Evolutionary conservation across 768 basidiomycete genomes (phyloP), one percentile per base, ranked within the genome.

Genomic region (Collybia nuda): DNA sequence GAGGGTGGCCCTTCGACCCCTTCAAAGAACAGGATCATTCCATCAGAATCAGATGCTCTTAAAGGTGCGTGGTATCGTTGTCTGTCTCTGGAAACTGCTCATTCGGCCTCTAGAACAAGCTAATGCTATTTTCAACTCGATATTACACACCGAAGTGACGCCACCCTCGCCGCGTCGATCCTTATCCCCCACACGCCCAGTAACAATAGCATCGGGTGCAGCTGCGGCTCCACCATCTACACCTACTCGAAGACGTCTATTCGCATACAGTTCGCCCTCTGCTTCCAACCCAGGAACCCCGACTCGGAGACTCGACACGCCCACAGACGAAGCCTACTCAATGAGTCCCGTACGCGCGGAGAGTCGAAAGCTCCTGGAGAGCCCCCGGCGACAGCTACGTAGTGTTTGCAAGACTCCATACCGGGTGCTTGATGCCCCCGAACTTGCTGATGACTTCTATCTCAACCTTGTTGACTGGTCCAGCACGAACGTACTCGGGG

Each of bases 391-490:
- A 44, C 78, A 86, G 51, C 80, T 90, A 6, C 82, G 96, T 39
- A 85, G 77, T 51, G 89, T 98, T 1, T 88, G 88, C 72, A 94
- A 96, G 67, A 97, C 95, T 0, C 96, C 96, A 2, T 98, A 96
- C 73, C 85, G 97, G 51, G 96, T 98, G 1, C 80, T 98, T 28
- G 96, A 99, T 64, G 96, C 96, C 6, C 97, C 96, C 0, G 95
- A 98, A 48, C 82, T 99, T 11, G 93, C 93, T 23, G 96, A 98
- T 64, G 96, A 99, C 67, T 99, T 98, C 68, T 98, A 99, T 62
- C 86, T 99, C 55, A 98, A 98, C 62, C 79, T 98, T 9, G 94
- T 98, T 19, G 95, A 98, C 55, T 98, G 97, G 97, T 92, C 90
- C 2, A 88, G 86, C 47, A 95, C 91, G 4, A 98, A 98, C 62